Percentiles rank a stretch among this genome's conserved stretches.
phyloP scores from a whole-genome alignment of 2,329 filamentous ascomycete genomes.

The Colletotrichum falcatum region DNA sequence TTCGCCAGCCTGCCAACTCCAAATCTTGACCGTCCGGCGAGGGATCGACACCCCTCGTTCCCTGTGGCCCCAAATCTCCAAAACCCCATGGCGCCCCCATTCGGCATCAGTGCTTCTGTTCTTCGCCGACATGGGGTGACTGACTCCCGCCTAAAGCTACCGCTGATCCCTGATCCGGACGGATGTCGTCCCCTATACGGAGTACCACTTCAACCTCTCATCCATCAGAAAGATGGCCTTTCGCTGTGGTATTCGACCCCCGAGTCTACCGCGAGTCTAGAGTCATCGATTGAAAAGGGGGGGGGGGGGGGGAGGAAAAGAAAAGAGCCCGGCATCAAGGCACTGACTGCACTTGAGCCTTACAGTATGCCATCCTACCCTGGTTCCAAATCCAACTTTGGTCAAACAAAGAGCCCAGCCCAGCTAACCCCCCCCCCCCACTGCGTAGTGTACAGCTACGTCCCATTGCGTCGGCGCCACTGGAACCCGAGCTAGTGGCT shows the following conservation, averaged over 20 bases:
- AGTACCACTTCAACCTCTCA: background rate
- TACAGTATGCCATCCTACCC: conserved; percentile 1
- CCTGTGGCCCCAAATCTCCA: background rate
- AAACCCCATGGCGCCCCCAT: background rate
- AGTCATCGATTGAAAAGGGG: too few relatives aligned
- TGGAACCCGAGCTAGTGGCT: conserved; percentile 28
- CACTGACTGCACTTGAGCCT: background rate
- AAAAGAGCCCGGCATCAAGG: conserved; percentile 6
- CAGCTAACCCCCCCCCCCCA: background rate
- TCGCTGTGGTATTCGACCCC: background rate
- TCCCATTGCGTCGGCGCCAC: conserved; percentile 23
- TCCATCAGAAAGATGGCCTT: conserved; percentile 3
- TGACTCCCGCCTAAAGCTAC: background rate
- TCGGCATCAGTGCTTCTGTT: background rate
- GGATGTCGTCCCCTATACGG: conserved; percentile 16
- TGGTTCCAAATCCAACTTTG: conserved; percentile 5
- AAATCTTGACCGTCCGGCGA: conserved; percentile 33
- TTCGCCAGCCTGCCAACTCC: conserved; percentile 23
- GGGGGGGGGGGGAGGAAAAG: too few relatives aligned
- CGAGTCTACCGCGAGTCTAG: background rate
- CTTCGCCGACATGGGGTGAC: background rate
- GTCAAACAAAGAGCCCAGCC: conserved; percentile 12
- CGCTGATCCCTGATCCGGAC: conserved; percentile 6
- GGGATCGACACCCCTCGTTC: conserved; percentile 24
- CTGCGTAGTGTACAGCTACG: conserved; percentile 3